Evolutionary conservation across 2,329 filamentous ascomycete species (phyloP), one percentile per base, ranked within the genome.

Genomic region (Colletotrichum destructivum): DNA sequence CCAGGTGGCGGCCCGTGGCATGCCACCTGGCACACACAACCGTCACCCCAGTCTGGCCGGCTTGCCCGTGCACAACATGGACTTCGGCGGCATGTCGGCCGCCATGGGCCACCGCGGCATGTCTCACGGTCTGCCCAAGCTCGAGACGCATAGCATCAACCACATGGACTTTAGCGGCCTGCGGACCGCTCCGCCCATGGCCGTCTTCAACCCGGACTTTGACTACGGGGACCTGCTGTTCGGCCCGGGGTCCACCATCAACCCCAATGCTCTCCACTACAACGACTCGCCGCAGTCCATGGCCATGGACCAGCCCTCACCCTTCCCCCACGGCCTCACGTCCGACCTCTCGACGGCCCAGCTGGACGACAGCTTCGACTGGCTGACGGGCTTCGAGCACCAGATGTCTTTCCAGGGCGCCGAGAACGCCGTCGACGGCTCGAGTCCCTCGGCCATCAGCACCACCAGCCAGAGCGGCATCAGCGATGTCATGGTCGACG

Each of bases 391-490:
- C 26, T 93, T 97, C 79, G 94, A 96, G 74, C 90, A 92, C 77
- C 90, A 93, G 56, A 90, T 96, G 86, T 89, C 89, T 9, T 91
- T 94, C 80, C 88, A 87, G 76, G 84, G 86, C 66, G 93, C 92
- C 77, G 95, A 98, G 76, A 92, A 91, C 75, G 94, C 94, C 38
- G 89, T 98, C 65, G 96, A 98, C 77, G 95, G 93, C 71, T 98
- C 96, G 13, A 98, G 96, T 16, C 96, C 96, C 18, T 98, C 96
- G 11, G 95, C 95, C 57, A 96, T 98, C 81, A 98, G 96, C 84
- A 97, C 94, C 54, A 94, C 94, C 71, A 98, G 95, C 82, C 95
- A 97, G 79, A 96, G 93, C 80, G 94, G 92, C 62, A 93, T 95
- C 81, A 97, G 94, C 82, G 96, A 98, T 80, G 91, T 95, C 71